phyloP scores from a whole-genome alignment of 192 early-diverging fungal genomes.

The Pilobolus umbonatus region DNA sequence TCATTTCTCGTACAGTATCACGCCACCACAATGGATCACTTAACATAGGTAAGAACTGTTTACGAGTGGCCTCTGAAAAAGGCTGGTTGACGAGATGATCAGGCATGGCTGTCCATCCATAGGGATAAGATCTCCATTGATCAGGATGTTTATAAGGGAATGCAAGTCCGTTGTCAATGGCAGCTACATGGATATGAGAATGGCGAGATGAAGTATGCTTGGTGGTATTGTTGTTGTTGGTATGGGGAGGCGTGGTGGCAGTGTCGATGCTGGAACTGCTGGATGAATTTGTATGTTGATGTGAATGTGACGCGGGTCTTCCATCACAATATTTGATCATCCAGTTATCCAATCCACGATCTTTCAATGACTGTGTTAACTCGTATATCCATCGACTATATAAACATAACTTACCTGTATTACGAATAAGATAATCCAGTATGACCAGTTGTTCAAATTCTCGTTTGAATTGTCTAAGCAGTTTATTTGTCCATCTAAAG shows the following conservation, averaged over 20 bases:
- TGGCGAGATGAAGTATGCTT: slow-evolving; percentile 9
- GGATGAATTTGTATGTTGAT: slow-evolving; percentile 12
- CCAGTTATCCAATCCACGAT: slow-evolving; percentile 76
- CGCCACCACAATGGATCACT: slow-evolving; percentile 76
- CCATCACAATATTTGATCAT: slow-evolving; percentile 69
- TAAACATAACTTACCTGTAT: slow-evolving; percentile 58
- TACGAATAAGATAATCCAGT: slow-evolving; percentile 87
- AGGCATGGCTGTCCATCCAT: slow-evolving; percentile 82
- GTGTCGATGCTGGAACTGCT: slow-evolving; percentile 11
- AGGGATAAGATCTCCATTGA: slow-evolving; percentile 83
- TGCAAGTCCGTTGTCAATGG: slow-evolving; percentile 92
- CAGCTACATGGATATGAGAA: slow-evolving; percentile 71
- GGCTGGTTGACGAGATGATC: slow-evolving; percentile 51
- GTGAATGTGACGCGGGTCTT: slow-evolving; percentile 3
- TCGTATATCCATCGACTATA: neutral
- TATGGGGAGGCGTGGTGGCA: neutral
- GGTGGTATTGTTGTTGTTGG: neutral
- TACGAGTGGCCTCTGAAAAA: slow-evolving; percentile 67
- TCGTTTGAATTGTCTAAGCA: slow-evolving; percentile 50
- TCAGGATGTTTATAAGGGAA: slow-evolving; percentile 93
- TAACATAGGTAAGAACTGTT: slow-evolving; percentile 62
- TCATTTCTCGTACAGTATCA: slow-evolving; percentile 63
- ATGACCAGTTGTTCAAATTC: slow-evolving; percentile 81
- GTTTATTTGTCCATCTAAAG: slow-evolving; percentile 44
- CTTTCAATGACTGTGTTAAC: no score